phyloP scores from a whole-genome alignment of 176 grass and related monocot species.

The Chrysopogon serrulatus region DNA sequence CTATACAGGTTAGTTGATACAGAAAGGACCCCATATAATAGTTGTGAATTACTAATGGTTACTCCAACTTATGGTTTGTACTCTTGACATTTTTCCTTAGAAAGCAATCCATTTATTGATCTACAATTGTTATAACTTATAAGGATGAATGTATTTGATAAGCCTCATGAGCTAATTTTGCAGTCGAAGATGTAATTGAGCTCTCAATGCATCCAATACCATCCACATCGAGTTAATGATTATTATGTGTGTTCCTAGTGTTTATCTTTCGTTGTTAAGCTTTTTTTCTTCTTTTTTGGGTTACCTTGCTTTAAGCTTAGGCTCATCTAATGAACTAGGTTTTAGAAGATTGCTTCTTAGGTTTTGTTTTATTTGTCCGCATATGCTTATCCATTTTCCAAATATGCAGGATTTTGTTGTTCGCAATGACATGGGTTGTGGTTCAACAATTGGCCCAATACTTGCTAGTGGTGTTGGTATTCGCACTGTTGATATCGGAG shows the following conservation, averaged over 20 bases:
- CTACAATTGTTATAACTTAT: not conserved
- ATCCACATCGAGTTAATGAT: not conserved
- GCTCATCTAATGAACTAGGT: not conserved
- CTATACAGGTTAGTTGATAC: not conserved
- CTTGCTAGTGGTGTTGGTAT: conserved; percentile 88
- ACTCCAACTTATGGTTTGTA: not conserved
- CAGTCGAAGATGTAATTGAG: not conserved
- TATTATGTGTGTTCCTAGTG: not conserved
- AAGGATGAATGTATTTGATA: not conserved
- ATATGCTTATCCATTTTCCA: not conserved
- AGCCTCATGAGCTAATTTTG: not conserved
- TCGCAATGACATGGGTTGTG: conserved; percentile 86
- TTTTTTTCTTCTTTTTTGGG: not conserved
- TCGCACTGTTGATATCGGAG: conserved; percentile 84
- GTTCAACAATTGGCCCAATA: conserved; percentile 96
- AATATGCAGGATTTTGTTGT: conserved; percentile 92
- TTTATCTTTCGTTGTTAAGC: not conserved
- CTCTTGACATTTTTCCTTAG: not conserved
- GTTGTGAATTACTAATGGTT: not conserved
- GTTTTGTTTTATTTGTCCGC: not conserved
- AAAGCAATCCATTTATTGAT: not conserved
- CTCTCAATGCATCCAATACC: not conserved
- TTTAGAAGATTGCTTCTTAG: not conserved
- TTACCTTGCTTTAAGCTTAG: not conserved
- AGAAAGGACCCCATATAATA: not conserved